Percentiles rank a stretch among this genome's conserved stretches.
phyloP scores from a whole-genome alignment of 2,329 filamentous ascomycete species.

The Venturiaceae sp. region DNA sequence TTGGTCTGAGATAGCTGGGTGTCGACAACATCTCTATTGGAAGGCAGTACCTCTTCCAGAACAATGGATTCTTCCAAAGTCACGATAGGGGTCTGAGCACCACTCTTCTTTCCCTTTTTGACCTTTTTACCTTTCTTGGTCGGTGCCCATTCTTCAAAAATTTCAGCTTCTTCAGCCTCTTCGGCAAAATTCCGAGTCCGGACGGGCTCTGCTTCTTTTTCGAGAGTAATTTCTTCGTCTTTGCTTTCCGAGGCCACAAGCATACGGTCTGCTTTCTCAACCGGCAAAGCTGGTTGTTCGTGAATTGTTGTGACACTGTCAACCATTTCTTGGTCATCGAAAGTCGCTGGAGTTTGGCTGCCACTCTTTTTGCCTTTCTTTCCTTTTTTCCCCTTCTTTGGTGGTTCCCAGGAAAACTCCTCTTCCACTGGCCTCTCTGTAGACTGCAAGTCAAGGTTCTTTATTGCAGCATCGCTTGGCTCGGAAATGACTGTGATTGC shows the following conservation, averaged over 20 bases:
- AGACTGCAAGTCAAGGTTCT: neutral
- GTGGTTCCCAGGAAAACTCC: no score
- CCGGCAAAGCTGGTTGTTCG: no score
- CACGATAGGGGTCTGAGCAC: neutral
- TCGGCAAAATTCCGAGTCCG: neutral
- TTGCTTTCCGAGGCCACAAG: no score
- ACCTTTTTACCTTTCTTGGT: slow-evolving; percentile 3
- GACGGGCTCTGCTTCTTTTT: neutral
- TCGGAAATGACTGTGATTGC: neutral
- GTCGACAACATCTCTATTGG: neutral
- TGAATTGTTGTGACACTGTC: no score
- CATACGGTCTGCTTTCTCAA: no score
- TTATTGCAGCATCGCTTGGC: neutral
- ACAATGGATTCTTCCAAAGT: neutral
- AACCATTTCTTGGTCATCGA: no score
- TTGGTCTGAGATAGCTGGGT: neutral
- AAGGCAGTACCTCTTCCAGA: neutral
- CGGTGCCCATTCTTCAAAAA: neutral
- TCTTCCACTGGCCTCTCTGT: neutral
- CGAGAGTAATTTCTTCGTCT: no score
- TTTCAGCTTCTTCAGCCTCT: neutral
- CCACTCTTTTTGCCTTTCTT: neutral
- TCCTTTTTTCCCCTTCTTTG: neutral
- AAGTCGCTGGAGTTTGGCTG: neutral
- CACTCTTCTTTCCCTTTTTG: slow-evolving; percentile 4